These are phyloP conservation scores for Pythium myriotylum DNA, from an alignment of 352 stramenopile species.

Conservation along the genomic window DNA sequence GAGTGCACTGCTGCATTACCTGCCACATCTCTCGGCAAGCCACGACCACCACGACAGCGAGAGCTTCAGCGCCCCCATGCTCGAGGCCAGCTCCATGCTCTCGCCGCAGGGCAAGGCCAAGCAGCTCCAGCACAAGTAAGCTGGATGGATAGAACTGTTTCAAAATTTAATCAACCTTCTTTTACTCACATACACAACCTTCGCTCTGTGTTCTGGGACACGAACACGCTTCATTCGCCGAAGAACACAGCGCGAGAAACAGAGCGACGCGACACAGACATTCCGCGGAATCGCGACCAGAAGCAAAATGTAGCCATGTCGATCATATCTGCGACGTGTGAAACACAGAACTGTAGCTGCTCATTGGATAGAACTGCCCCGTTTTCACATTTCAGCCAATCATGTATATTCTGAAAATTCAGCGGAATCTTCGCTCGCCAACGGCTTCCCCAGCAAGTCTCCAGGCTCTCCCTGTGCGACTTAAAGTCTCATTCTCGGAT, in stretches of 20 bases:
- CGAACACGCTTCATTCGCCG: too few relatives aligned
- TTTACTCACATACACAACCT: too few relatives aligned
- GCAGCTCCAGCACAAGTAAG: constrained; percentile 4
- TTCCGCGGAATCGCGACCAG: too few relatives aligned
- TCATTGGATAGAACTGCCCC: background rate
- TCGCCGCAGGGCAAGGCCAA: constrained; percentile 8
- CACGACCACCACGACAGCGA: constrained; percentile 10
- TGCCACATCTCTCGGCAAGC: constrained; percentile 33
- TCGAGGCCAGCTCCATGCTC: constrained; percentile 42
- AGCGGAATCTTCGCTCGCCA: background rate
- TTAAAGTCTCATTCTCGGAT: constrained; percentile 3
- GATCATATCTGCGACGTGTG: background rate
- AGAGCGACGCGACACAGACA: too few relatives aligned
- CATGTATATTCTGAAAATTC: background rate
- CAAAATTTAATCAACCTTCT: too few relatives aligned
- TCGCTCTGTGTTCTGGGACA: too few relatives aligned
- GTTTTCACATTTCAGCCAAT: background rate
- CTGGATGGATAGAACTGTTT: too few relatives aligned
- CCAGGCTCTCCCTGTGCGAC: background rate
- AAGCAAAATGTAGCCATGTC: background rate
- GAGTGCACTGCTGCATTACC: constrained; percentile 52
- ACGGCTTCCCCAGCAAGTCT: background rate
- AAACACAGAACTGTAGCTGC: background rate
- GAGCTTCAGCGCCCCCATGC: constrained; percentile 40
- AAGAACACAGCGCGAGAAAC: too few relatives aligned